phyloP scores from a whole-genome alignment of 805 yeast species.

The Candida sanyiensis region DNA sequence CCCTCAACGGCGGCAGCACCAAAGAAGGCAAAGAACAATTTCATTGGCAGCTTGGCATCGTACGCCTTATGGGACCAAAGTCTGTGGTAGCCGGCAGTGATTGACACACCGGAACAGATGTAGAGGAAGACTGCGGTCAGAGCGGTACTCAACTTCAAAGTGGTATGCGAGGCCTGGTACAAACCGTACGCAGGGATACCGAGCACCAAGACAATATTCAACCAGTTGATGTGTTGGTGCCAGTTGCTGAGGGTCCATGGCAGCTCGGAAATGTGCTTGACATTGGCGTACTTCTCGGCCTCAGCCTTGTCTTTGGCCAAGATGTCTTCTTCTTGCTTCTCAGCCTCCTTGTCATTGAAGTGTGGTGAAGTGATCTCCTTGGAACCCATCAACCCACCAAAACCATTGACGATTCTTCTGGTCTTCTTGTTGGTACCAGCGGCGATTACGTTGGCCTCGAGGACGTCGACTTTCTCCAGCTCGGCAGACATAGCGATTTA shows the following conservation, averaged over 20 bases:
- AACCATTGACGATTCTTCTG: constrained; percentile 73
- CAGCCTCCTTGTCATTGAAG: constrained; percentile 46
- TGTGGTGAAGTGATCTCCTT: constrained; percentile 63
- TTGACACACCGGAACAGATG: constrained; percentile 60
- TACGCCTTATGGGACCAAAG: constrained; percentile 74
- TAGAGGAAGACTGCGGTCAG: constrained; percentile 42
- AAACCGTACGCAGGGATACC: constrained; percentile 55
- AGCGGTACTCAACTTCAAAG: constrained; percentile 35
- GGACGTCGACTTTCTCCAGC: constrained; percentile 46
- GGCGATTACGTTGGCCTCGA: constrained; percentile 70
- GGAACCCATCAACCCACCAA: constrained; percentile 79
- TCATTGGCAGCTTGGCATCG: constrained; percentile 53
- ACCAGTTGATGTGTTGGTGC: constrained; percentile 74
- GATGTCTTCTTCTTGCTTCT: constrained; percentile 41
- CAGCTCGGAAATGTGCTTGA: constrained; percentile 63
- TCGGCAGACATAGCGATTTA: constrained; percentile 13
- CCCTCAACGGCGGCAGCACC: constrained; percentile 85
- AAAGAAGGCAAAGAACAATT: constrained; percentile 63
- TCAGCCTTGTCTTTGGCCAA: constrained; percentile 40
- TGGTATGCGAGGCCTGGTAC: constrained; percentile 36
- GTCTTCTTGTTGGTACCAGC: constrained; percentile 72
- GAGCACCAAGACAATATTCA: constrained; percentile 60
- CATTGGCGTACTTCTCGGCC: constrained; percentile 33
- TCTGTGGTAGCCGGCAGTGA: constrained; percentile 83
- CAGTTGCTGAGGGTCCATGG: constrained; percentile 74